Percentiles rank a stretch among this genome's conserved stretches.
phyloP scores from a whole-genome alignment of 2,329 filamentous ascomycete genomes.

The Sclerotinia sclerotiorum region DNA sequence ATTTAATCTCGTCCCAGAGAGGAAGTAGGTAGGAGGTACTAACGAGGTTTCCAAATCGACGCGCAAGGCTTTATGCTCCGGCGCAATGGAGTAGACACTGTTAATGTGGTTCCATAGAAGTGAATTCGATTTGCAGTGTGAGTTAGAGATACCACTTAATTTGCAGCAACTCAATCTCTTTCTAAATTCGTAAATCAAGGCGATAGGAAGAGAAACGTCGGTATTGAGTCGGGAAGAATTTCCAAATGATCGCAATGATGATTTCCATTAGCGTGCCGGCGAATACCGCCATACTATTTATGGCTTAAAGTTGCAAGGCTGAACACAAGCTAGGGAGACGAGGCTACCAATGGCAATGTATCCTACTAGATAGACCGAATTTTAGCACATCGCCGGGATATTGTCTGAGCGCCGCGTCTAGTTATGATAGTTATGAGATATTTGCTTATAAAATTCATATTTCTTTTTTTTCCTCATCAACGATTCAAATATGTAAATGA shows the following conservation, averaged over 20 bases:
- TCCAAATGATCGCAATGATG: constrained; percentile 24
- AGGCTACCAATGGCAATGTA: background rate
- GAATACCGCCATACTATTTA: constrained; percentile 8
- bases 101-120: constrained; percentile 23
- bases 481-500: background rate
- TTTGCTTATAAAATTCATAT: background rate
- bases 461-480: background rate
- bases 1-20: background rate
- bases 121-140: constrained; percentile 17
- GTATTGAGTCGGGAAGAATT: constrained; percentile 20
- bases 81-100: constrained; percentile 23
- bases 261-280: constrained; percentile 24
- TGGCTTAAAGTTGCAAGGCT: constrained; percentile 15
- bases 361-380: background rate
- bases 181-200: background rate
- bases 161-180: constrained; percentile 2
- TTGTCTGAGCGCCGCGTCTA: background rate
- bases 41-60: constrained; percentile 21
- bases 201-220: constrained; percentile 1
- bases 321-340: background rate
- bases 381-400: background rate
- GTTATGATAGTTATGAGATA: background rate
- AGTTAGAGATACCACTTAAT: background rate
- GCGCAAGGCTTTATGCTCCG: constrained; percentile 24
- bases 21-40: constrained; percentile 10